Evolutionary conservation across 78 protist genomes (phyloP).

Genomic region (Cavenderia fasciculata): DNA sequence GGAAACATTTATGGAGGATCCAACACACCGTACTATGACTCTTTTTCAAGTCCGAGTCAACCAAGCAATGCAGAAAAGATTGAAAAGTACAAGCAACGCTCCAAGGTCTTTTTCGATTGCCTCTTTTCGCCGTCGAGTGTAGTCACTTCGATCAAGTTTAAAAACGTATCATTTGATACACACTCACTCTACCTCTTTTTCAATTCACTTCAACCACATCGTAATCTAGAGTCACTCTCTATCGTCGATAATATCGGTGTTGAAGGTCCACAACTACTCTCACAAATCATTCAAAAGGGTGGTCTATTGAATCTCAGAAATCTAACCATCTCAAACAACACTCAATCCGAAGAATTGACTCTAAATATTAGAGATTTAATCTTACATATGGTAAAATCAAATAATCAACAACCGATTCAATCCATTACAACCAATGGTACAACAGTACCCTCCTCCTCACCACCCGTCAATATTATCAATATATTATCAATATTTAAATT

Average conservation of each 20-base stretch:
- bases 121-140: background rate
- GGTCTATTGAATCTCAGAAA: no score
- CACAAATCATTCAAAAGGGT: no score
- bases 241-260: slow-evolving; percentile 21
- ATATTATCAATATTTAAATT: no score
- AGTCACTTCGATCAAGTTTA: background rate
- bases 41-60: background rate
- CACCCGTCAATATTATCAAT: no score
- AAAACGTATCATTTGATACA: background rate
- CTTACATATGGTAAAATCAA: slow-evolving; percentile 15
- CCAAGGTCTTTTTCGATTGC: background rate
- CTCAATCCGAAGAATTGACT: background rate
- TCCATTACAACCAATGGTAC: background rate
- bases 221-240: background rate
- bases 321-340: background rate
- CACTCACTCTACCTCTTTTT: slow-evolving; percentile 5
- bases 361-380: background rate
- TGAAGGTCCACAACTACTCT: slow-evolving; percentile 10
- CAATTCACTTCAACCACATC: background rate
- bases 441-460: no score
- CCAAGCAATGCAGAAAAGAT: background rate
- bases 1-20: background rate
- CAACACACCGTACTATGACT: background rate
- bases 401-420: background rate
- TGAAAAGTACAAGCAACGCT: no score